These are phyloP conservation scores for Quercus alba DNA, from an alignment of 306 rosid genomes.

Conservation along the genomic window DNA sequence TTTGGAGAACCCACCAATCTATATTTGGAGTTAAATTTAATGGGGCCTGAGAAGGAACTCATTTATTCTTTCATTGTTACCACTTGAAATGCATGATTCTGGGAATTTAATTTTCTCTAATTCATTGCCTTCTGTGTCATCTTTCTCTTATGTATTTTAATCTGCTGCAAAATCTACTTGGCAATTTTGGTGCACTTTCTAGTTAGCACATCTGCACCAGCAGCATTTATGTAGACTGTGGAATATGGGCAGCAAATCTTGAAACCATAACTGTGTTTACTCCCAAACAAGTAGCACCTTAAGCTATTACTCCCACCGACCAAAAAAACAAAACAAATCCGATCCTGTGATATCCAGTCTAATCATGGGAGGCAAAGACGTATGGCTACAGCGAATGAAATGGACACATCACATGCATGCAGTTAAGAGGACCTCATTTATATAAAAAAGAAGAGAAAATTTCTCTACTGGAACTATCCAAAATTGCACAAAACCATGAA, in stretches of 20 bases:
- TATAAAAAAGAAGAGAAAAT: too few relatives aligned
- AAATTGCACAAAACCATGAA: too few relatives aligned
- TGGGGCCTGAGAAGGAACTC: not conserved
- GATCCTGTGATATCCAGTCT: too few relatives aligned
- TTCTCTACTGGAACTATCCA: too few relatives aligned
- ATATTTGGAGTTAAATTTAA: constrained; percentile 45
- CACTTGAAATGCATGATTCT: not conserved
- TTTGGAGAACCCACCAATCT: constrained; percentile 64
- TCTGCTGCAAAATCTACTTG: not conserved
- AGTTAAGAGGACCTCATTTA: too few relatives aligned
- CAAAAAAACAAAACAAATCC: too few relatives aligned
- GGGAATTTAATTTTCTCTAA: not conserved
- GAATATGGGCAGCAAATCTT: not conserved
- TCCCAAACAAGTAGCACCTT: too few relatives aligned
- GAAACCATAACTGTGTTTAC: not conserved
- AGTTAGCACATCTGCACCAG: not conserved
- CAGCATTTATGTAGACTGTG: too few relatives aligned
- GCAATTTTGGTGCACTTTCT: not conserved
- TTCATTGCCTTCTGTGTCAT: not conserved
- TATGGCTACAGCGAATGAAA: too few relatives aligned
- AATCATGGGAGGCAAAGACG: too few relatives aligned
- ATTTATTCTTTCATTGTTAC: not conserved
- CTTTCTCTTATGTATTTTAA: not conserved
- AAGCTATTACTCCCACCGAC: too few relatives aligned
- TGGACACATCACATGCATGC: too few relatives aligned